Evolutionary conservation across 495 filamentous ascomycete genomes (phyloP).

Genomic region (Viridothelium virens): DNA sequence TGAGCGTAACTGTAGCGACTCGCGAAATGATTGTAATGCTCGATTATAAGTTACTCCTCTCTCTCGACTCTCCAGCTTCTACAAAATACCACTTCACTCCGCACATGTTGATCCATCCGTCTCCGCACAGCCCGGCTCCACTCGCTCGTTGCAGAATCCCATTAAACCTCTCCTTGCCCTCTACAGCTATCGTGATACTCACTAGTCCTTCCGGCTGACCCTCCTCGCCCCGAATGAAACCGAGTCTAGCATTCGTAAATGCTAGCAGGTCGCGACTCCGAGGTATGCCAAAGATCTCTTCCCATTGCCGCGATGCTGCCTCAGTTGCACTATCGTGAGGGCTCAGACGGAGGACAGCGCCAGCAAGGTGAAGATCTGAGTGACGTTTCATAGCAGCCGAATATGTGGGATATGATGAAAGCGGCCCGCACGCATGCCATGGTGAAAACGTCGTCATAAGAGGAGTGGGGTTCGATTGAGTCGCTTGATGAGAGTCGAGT

Average conservation of each 20-base stretch:
- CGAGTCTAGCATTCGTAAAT: constrained; percentile 31
- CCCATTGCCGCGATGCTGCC: constrained; percentile 27
- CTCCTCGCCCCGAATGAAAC: constrained; percentile 26
- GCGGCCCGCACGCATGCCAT: constrained; percentile 29
- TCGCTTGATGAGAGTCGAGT: constrained; percentile 27
- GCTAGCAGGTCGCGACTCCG: constrained; percentile 28
- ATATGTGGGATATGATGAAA: constrained; percentile 21
- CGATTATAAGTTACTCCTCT: not conserved
- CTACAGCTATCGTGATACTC: constrained; percentile 27
- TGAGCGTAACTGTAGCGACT: too few species aligned
- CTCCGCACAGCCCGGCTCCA: constrained; percentile 21
- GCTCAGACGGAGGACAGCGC: constrained; percentile 23
- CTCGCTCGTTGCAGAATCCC: constrained; percentile 25
- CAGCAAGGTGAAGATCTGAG: constrained; percentile 24
- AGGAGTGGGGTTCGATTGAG: constrained; percentile 23
- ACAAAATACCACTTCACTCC: constrained; percentile 30
- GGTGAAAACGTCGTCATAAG: constrained; percentile 27
- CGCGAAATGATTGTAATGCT: too few species aligned
- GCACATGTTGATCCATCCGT: constrained; percentile 28
- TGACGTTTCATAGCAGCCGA: constrained; percentile 23
- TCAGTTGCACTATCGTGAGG: constrained; percentile 26
- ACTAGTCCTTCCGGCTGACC: constrained; percentile 25
- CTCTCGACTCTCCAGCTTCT: constrained; percentile 7
- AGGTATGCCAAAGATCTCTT: constrained; percentile 29
- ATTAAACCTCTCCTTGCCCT: constrained; percentile 23